Evolutionary conservation across 2,329 filamentous ascomycete genomes (phyloP).

Genomic region (Colletotrichum tabaci): DNA sequence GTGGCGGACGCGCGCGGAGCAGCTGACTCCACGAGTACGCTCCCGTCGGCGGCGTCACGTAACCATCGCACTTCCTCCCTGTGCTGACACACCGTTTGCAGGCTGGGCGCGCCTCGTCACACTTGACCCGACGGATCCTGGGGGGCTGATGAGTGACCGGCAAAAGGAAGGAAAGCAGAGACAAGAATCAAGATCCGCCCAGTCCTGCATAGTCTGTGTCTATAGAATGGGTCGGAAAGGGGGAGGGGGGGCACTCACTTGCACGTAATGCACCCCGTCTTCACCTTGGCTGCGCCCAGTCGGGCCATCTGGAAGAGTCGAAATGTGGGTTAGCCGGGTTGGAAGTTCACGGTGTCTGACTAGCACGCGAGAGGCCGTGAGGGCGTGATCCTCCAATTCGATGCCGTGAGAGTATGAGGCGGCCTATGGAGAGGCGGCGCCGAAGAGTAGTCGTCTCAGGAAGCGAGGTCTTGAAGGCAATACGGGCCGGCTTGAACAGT

Average conservation of each 20-base stretch:
- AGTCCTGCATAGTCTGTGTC: no score
- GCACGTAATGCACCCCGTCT: slow-evolving; percentile 47
- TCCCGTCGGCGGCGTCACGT: slow-evolving; percentile 39
- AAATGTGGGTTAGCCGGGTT: no score
- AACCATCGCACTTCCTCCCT: slow-evolving; percentile 52
- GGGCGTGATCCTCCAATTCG: not conserved
- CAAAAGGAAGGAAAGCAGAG: not conserved
- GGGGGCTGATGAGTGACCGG: not conserved
- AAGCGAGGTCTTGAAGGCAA: slow-evolving; percentile 9
- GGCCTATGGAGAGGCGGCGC: slow-evolving; percentile 16
- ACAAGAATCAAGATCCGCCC: not conserved
- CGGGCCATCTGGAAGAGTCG: slow-evolving; percentile 17
- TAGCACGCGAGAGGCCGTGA: not conserved
- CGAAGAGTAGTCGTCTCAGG: slow-evolving; percentile 5
- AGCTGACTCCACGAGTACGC: slow-evolving; percentile 54
- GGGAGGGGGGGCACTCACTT: slow-evolving; percentile 41
- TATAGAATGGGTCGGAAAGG: no score
- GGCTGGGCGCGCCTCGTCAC: slow-evolving; percentile 50
- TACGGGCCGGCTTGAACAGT: no score
- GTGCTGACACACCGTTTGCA: slow-evolving; percentile 48
- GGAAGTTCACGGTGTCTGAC: not conserved
- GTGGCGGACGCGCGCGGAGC: slow-evolving; percentile 46
- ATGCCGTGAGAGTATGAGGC: slow-evolving; percentile 26
- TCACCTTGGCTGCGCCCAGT: slow-evolving; percentile 42
- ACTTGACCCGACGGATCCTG: slow-evolving; percentile 51